These are phyloP conservation scores for Gillenia trifoliata DNA, from an alignment of 306 rosid species.

Conservation along the genomic window DNA sequence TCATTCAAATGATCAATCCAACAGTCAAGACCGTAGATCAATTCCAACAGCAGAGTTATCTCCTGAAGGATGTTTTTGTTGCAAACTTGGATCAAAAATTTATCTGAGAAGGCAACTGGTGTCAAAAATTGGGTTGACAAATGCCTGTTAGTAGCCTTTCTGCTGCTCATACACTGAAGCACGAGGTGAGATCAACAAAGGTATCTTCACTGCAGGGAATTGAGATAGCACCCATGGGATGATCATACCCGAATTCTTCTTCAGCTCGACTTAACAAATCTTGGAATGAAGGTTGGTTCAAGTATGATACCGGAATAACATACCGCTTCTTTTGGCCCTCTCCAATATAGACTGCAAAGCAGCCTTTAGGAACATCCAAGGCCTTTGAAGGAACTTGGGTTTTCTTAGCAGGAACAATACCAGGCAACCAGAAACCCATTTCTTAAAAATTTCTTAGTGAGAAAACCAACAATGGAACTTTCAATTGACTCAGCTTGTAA, in stretches of 20 bases:
- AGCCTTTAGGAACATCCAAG: conserved; percentile 34
- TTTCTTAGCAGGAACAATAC: conserved; percentile 7
- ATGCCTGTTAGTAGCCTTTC: no score
- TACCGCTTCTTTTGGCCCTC: conserved; percentile 33
- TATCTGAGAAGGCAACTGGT: no score
- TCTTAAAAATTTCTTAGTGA: not conserved
- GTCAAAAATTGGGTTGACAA: no score
- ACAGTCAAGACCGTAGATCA: no score
- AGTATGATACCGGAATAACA: conserved; percentile 24
- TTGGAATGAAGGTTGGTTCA: conserved; percentile 42
- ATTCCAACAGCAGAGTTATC: no score
- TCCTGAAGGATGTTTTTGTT: no score
- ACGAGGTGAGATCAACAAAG: conserved; percentile 30
- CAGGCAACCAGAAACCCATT: not conserved
- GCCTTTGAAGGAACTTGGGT: not conserved
- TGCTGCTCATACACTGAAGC: not conserved
- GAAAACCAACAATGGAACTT: not conserved
- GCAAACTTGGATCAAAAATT: no score
- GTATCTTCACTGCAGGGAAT: conserved; percentile 43
- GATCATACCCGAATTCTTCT: conserved; percentile 40
- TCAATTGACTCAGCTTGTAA: not conserved
- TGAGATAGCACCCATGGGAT: conserved; percentile 49
- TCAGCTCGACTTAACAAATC: conserved; percentile 28
- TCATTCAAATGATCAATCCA: no score
- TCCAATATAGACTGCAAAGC: conserved; percentile 43